A percentile compares a stretch with the other conserved stretches of the same genome.
Conservation (phyloP, 306 rosid genomes). For the Adenanthera pavonina region DNA sequence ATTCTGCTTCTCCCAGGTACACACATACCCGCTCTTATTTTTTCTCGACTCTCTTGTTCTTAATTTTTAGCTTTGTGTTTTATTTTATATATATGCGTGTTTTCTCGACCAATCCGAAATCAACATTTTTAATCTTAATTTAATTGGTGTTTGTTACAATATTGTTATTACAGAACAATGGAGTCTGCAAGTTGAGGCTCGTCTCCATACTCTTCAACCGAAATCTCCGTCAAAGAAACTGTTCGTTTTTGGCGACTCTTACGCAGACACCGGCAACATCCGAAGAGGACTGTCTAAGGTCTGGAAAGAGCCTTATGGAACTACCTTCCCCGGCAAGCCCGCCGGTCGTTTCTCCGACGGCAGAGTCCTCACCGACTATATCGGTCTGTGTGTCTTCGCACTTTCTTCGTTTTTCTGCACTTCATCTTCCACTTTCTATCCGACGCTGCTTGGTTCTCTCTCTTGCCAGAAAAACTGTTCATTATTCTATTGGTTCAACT, state of each 20-base stretch:
- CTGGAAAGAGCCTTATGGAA: constrained; percentile 57
- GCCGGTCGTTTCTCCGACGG: constrained; percentile 63
- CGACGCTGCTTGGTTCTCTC: not conserved
- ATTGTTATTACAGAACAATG: constrained; percentile 34
- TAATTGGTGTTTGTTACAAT: not conserved
- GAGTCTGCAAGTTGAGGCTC: constrained; percentile 28
- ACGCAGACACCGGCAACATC: constrained; percentile 59
- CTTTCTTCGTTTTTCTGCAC: not conserved
- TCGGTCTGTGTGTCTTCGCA: constrained; percentile 38
- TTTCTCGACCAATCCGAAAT: not conserved
- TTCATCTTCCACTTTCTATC: not conserved
- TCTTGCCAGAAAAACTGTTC: not conserved
- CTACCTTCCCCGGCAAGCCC: constrained; percentile 60
- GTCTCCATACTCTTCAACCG: not conserved
- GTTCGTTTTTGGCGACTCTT: constrained; percentile 59
- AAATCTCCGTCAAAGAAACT: constrained; percentile 11
- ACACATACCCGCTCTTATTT: not conserved
- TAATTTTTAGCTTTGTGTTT: not conserved
- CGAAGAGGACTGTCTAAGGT: constrained; percentile 30
- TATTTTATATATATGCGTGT: not conserved
- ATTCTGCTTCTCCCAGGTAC: constrained; percentile 47
- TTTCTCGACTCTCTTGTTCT: not conserved
- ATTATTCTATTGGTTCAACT: not conserved
- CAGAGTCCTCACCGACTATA: constrained; percentile 54
- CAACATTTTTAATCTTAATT: not conserved